Base-by-base conservation (phyloP, 345 rosid species). In the Salix arbutifolia region DNA sequence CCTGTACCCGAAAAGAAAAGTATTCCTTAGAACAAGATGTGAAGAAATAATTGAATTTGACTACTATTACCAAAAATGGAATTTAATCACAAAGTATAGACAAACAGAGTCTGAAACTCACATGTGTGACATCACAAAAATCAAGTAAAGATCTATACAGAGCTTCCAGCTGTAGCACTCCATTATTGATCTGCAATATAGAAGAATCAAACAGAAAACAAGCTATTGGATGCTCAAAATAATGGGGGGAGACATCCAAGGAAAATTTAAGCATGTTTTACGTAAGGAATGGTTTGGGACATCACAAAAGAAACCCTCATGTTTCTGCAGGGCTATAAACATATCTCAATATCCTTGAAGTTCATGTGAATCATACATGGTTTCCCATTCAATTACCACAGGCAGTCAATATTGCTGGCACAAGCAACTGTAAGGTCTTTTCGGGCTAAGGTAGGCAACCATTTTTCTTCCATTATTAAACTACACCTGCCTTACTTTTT, bases 81-180 rank as follows among this genome's bases (percentile, higher is more conserved):
- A 1, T 58, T 58, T 58, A 23, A 58, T 58, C 26, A 23, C 12
- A 0, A 23, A 58, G 28, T 8, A 23, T 58, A 25, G 60, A 71
- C 65, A 46, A 53, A 25, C 31, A 65, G 50, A 62, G 26, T 53
- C 28, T 52, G 69, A 26, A 65, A 83, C 97, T 82, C 81, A 93
- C 99, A 86, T 91, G 91, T 71, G 81, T 85, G 44, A 73, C 81
- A 28, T 74, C 33, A 72, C 96, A 96, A 38, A 91, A 93, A 83
- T 86, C 89, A 80, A 93, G 79, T 44, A 96, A 83, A 18, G 97
- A 88, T 81, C 83, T 86, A 79, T 91, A 77, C 75, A 96, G 81
- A 71, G 87, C 87, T 84, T 91, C 91, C 82, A 90, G 28, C 66
- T 67, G 80, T 42, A 88, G 76, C 86, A 85, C 77, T 70, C 98